A percentile compares a stretch with the other conserved stretches of the same genome.
These are phyloP conservation scores for Fagus sylvatica DNA, from an alignment of 306 rosid species.

Conservation along the genomic window DNA sequence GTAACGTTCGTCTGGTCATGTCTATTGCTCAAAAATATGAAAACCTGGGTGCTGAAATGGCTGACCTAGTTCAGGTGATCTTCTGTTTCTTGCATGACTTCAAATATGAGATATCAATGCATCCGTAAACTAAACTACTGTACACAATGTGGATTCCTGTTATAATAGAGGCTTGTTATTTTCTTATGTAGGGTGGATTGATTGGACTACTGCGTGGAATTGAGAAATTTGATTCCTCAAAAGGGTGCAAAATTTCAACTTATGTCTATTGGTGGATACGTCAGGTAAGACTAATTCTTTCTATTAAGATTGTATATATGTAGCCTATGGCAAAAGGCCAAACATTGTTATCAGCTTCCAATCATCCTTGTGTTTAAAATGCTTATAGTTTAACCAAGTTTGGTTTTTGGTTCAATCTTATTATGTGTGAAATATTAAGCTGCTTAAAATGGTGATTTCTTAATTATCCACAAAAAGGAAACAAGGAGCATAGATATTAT, in stretches of 20 bases:
- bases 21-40: slow-evolving; percentile 96
- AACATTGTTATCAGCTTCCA: not conserved
- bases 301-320: slow-evolving; percentile 10
- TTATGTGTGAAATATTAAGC: not conserved
- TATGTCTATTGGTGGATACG: slow-evolving; percentile 99
- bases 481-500: not conserved
- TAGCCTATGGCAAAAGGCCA: slow-evolving; percentile 2
- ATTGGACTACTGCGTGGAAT: slow-evolving; percentile 93
- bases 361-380: not conserved
- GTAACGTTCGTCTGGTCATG: slow-evolving; percentile 91
- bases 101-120: not conserved
- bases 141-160: slow-evolving; percentile 10
- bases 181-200: slow-evolving; percentile 77
- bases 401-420: not conserved
- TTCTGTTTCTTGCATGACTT: slow-evolving; percentile 8
- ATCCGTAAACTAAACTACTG: slow-evolving; percentile 6
- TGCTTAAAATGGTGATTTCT: not conserved
- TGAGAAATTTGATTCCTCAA: slow-evolving; percentile 93
- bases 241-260: slow-evolving; percentile 92
- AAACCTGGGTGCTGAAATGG: slow-evolving; percentile 89
- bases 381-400: not conserved
- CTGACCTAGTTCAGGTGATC: slow-evolving; percentile 91
- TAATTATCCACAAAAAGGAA: not conserved
- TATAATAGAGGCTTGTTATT: slow-evolving; percentile 7
- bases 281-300: slow-evolving; percentile 57